Evolutionary conservation across 2,329 filamentous ascomycete species (phyloP), one percentile per base, ranked within the genome.

Genomic region (Rhinocladiella mackenziei): DNA sequence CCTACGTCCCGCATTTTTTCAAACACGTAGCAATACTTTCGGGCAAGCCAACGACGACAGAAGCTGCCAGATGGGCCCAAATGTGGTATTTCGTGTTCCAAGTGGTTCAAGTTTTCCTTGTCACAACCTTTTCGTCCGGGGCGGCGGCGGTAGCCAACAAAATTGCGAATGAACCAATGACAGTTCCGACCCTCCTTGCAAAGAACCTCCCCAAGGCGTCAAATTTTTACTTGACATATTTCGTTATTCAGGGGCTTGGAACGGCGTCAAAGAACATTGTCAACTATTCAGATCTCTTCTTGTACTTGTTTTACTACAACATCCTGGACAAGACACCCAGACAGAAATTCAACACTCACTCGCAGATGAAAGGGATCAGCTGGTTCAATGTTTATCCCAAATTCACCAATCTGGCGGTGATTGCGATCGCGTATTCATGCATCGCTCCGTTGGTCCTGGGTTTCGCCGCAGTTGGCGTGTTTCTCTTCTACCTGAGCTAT

Each of bases 191-290:
- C 5, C 69, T 92, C 3, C 73, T 95, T 6, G 83, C 89, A 0
- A 62, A 76, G 29, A 84, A 87, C 52, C 71, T 98, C 2, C 92
- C 92, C 11, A 86, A 83, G 51, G 83, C 89, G 0, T 91, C 88
- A 44, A 97, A 94, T 65, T 94, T 96, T 60, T 98, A 96, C 65
- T 83, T 97, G 8, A 89, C 84, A 0, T 98, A 96, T 69, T 95
- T 97, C 57, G 78, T 97, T 13, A 81, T 98, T 1, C 91, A 97
- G 63, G 92, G 91, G 17, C 63, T 97, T 33, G 83, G 51, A 15
- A 57, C 43, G 3, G 49, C 77, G 84, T 58, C 75, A 89, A 48
- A 51, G 14, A 48, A 51, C 19, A 36, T 57, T 11, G 28, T 57
- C 39, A 56, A 53, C 15, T 54, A 48, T 26, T 48, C 40, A 8